Base-by-base conservation (phyloP, 2,329 filamentous ascomycete genomes). In the Diaporthe sp. region DNA sequence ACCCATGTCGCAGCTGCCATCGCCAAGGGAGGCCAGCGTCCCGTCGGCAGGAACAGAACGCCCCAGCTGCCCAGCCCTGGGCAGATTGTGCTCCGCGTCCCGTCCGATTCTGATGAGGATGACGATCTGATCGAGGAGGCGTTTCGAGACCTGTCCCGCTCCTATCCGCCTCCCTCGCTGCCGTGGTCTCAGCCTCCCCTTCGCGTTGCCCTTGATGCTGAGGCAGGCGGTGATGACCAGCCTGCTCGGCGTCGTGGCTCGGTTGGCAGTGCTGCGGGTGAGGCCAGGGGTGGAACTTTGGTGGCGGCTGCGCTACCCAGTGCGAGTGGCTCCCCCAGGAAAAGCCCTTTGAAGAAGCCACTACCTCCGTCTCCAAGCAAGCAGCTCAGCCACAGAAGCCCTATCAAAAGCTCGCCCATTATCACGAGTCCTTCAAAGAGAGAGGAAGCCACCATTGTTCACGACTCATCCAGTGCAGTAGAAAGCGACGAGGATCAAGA, bases 151-250 rank as follows among this genome's bases (percentile, higher is more conserved):
- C 53, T 65, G 13, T 65, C 71, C 6, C 7, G 42, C 15, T 61
- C 68, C 13, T 22, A 5, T 7, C 44, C 50, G 13, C 17, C 39
- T n/a, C 44, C 53, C 2, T 71, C 58, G 15, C 51, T 74, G 44
- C 74, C 71, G 3, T 75, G 74, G 74, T 63, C 66, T 32, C 59
- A 53, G 37, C 74, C 74, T 17, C 71, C 74, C 2, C 55, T 75
- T 25, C 71, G 71, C 5, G 66, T 65, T 37, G 47, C 25, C 12
- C 53, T 53, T 37, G 73, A 56, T 27, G 53, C n/a, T 25, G 47
- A 30, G 6, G 44, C 53, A 6, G 65, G 37, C 47, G 12, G 44
- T 44, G 42, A 51, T 6, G 19, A 27, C 1, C 25, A 65, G 27
- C 25, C 53, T 10, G 44, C 55, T 9, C 39, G 56, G 17, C 66